Percentiles rank a stretch among this genome's conserved stretches.
Conservation (phyloP, 345 rosid genomes). For the Salix suchowensis region DNA sequence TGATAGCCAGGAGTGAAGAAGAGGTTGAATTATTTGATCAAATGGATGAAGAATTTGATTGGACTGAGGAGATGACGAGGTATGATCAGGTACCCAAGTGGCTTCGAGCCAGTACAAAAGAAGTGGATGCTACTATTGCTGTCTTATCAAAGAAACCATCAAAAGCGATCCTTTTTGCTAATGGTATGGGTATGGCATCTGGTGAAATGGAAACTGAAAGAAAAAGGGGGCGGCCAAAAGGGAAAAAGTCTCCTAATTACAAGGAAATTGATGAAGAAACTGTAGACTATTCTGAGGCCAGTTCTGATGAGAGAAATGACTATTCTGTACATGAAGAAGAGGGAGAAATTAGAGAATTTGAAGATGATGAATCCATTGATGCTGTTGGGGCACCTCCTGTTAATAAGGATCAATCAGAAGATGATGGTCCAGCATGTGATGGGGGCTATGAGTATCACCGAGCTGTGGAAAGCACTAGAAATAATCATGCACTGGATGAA, state of each 20-base stretch:
- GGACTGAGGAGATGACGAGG: conserved; percentile 91
- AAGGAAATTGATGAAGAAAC: conserved; percentile 89
- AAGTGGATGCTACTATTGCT: conserved; percentile 67
- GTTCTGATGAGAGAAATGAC: conserved; percentile 77
- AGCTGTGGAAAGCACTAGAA: conserved; percentile 47
- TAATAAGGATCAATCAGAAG: conserved; percentile 73
- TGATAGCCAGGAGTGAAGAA: conserved; percentile 96
- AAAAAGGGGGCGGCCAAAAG: conserved; percentile 86
- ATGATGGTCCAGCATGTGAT: conserved; percentile 55
- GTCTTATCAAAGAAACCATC: conserved; percentile 85
- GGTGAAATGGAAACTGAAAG: conserved; percentile 64
- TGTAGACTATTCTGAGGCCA: conserved; percentile 83
- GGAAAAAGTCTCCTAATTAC: conserved; percentile 76
- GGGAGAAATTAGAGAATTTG: conserved; percentile 72
- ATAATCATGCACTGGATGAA: conserved; percentile 48
- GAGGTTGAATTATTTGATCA: conserved; percentile 97
- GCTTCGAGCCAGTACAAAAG: conserved; percentile 84
- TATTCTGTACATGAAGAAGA: conserved; percentile 86
- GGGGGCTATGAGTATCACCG: conserved; percentile 51
- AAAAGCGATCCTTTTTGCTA: conserved; percentile 51
- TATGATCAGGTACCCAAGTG: conserved; percentile 96
- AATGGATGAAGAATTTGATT: conserved; percentile 97
- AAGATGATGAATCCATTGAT: conserved; percentile 76
- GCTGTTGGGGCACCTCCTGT: conserved; percentile 49
- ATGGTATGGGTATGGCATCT: conserved; percentile 45